phyloP scores from a whole-genome alignment of 2,329 filamentous ascomycete genomes.

The Pestalotiopsis sp. region DNA sequence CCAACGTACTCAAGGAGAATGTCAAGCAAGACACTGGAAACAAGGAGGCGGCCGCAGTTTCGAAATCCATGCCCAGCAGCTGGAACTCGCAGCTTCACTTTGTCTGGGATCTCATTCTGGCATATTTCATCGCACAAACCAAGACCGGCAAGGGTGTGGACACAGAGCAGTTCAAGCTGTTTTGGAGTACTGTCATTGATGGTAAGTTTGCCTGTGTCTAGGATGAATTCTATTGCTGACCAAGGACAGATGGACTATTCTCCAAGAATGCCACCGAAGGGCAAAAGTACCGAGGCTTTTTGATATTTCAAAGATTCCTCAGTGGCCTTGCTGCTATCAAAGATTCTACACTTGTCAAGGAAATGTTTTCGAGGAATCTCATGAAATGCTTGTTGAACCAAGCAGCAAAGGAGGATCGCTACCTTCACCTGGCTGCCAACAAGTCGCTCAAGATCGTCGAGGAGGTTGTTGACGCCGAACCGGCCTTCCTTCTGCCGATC shows the following conservation, averaged over 20 bases:
- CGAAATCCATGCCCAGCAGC: constrained; percentile 66
- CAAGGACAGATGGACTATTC: constrained; percentile 73
- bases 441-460: constrained; percentile 77
- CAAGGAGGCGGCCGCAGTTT: constrained; percentile 40
- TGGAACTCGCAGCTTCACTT: constrained; percentile 85
- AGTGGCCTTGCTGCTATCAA: constrained; percentile 49
- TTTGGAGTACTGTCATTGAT: constrained; percentile 88
- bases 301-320: constrained; percentile 80
- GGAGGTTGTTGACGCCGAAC: constrained; percentile 62
- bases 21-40: constrained; percentile 54
- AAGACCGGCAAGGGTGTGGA: constrained; percentile 33
- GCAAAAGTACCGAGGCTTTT: constrained; percentile 90
- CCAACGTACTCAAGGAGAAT: constrained; percentile 79
- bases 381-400: constrained; percentile 84
- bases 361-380: constrained; percentile 81
- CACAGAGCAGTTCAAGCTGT: constrained; percentile 66
- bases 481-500: constrained; percentile 61
- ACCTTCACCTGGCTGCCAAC: constrained; percentile 77
- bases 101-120: constrained; percentile 82
- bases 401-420: constrained; percentile 74
- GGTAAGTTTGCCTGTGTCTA: constrained; percentile 58
- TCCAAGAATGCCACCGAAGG: constrained; percentile 80
- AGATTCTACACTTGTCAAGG: constrained; percentile 48
- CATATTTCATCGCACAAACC: constrained; percentile 45
- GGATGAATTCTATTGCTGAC: background rate